A percentile compares a stretch with the other conserved stretches of the same genome.
Conservation (phyloP, 345 rosid genomes). For the Streptanthus diversifolius region DNA sequence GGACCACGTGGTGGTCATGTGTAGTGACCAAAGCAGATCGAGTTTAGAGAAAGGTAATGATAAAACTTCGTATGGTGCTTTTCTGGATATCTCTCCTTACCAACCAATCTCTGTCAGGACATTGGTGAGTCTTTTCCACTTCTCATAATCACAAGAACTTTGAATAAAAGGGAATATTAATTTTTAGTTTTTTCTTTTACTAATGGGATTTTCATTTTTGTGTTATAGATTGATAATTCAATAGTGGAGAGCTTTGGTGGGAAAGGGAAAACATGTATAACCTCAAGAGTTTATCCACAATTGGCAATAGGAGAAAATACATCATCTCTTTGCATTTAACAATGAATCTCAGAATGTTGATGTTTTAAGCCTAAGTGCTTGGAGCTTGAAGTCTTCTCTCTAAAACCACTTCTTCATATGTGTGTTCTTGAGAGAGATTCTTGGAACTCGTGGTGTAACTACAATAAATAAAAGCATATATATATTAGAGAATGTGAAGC, state of each 20-base stretch:
- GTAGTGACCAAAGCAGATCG: constrained; percentile 72
- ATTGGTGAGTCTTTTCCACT: constrained; percentile 46
- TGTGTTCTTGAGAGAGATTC: constrained; percentile 10
- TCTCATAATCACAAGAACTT: neutral
- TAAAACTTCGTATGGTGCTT: constrained; percentile 55
- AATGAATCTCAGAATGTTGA: constrained; percentile 48
- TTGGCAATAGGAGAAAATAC: constrained; percentile 40
- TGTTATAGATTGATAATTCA: constrained; percentile 62
- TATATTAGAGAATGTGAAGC: constrained; percentile 4
- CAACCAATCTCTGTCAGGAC: constrained; percentile 50
- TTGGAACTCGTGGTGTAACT: constrained; percentile 12
- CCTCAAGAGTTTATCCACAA: constrained; percentile 68
- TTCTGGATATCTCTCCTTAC: constrained; percentile 45
- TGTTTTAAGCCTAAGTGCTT: constrained; percentile 45
- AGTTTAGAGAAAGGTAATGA: constrained; percentile 36
- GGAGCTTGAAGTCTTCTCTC: constrained; percentile 59
- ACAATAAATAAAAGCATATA: neutral
- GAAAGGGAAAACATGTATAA: constrained; percentile 55
- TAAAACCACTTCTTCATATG: neutral
- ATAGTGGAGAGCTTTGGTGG: constrained; percentile 86
- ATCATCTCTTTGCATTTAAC: constrained; percentile 56
- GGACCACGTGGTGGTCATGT: constrained; percentile 52
- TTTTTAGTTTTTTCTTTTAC: neutral
- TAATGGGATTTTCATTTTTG: neutral
- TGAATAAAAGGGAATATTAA: neutral